A percentile compares a stretch with the other conserved stretches of the same genome.
Conservation (phyloP, 306 rosid genomes). For the Cucurbita argyrosperma region DNA sequence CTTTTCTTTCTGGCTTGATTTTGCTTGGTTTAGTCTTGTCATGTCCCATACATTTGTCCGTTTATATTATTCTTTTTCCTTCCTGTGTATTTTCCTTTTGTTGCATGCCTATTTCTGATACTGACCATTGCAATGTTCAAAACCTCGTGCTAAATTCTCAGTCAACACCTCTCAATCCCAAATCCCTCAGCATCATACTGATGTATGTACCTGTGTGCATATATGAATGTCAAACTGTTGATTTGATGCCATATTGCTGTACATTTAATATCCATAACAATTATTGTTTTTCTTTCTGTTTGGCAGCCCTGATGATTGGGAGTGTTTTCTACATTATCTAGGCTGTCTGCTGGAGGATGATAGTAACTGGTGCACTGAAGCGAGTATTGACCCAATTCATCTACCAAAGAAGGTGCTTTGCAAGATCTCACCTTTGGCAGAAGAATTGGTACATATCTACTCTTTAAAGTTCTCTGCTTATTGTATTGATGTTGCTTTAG, state of each 20-base stretch:
- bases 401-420: conserved; percentile 39
- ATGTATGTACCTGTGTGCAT: neutral
- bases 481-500: conserved; percentile 4
- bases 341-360: conserved; percentile 91
- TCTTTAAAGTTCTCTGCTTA: neutral
- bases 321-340: conserved; percentile 79
- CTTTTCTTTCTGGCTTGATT: neutral
- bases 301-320: conserved; percentile 99
- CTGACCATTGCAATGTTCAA: neutral
- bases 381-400: conserved; percentile 39
- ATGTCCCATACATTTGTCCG: neutral
- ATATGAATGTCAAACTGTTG: neutral
- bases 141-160: neutral
- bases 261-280: conserved; percentile 8
- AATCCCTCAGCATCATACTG: neutral
- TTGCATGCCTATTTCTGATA: neutral
- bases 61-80: neutral
- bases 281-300: conserved; percentile 16
- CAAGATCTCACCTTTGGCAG: conserved; percentile 60
- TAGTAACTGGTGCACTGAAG: conserved; percentile 48
- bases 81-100: neutral
- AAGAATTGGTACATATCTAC: conserved; percentile 46
- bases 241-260: neutral
- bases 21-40: neutral
- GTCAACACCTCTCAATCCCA: neutral